Evolutionary conservation across 2,329 filamentous ascomycete genomes (phyloP), one percentile per base, ranked within the genome.

Genomic region (Xylogone sp.): DNA sequence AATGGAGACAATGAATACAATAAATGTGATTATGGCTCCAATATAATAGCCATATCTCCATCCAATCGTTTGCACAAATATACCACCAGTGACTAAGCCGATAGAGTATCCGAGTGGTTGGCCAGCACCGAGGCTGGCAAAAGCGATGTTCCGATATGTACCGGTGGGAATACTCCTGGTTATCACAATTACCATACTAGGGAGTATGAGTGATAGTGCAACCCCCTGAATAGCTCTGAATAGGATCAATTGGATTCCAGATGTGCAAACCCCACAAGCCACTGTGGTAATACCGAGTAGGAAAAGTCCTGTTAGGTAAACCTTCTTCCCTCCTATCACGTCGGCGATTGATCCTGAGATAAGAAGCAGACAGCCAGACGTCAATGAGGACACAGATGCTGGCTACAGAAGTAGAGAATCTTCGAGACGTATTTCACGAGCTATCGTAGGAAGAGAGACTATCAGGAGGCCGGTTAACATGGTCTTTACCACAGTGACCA

Each of bases 31-130:
- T 12, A 71, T 72, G 0, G 74, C 74, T 20, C 68, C 65, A 2
- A 77, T 65, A 55, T 79, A 74, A 56, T 75, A 83, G 0, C 75
- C 77, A 54, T 67, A 73, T 43, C 77, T 62, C 79, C 78, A 82
- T 2, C 76, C 75, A 45, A 77, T 69, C 0, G 66, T 70, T 24
- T 76, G 69, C 1, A 71, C 66, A 31, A 82, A 70, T 0, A 79
- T 54, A 51, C 77, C 77, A 22, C 76, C 75, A 3, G 82, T 63
- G 0, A 75, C 69, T 2, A 82, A 66, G 0, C 79, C 78, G 1
- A 80, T 53, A 0, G 69, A 71, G 51, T 78, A 81, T 0, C 78
- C 79, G 8, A 81, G 56, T 0, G 77, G 75, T 52, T 78, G 75
- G 1, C 72, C 72, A 10, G 71, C 68, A 2, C 79, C 77, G 57